phyloP scores from a whole-genome alignment of 106 monocot genomes.

The Ottelia alismoides region DNA sequence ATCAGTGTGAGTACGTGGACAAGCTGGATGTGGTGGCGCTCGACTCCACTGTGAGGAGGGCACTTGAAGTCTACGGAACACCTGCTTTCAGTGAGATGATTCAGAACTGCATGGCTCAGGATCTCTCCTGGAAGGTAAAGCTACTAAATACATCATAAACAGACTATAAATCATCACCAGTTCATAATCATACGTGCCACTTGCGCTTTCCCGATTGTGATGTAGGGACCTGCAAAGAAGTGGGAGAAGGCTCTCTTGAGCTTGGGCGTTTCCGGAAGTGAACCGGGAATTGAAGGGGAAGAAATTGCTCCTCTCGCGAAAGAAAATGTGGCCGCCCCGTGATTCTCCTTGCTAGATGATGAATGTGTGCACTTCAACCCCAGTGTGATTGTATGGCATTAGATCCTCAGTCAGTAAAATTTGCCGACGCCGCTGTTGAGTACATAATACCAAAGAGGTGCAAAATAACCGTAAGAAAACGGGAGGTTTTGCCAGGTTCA shows the following conservation, averaged over 20 bases:
- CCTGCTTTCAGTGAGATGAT: constrained; percentile 48
- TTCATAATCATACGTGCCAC: no score
- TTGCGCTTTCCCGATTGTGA: neutral
- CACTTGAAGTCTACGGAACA: constrained; percentile 43
- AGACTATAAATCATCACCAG: no score
- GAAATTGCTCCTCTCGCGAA: constrained; percentile 25
- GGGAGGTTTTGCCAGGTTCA: no score
- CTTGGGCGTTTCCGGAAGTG: constrained; percentile 8
- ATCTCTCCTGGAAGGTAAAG: constrained; percentile 93
- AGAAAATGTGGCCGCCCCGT: constrained; percentile 9
- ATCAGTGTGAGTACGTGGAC: constrained; percentile 62
- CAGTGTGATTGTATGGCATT: no score
- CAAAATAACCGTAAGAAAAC: no score
- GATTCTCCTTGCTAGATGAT: no score
- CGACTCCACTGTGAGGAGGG: constrained; percentile 37
- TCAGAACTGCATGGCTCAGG: constrained; percentile 84
- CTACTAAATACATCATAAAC: no score
- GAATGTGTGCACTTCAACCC: no score
- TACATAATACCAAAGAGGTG: no score
- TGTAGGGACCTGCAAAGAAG: constrained; percentile 70
- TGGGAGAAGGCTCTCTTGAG: constrained; percentile 60
- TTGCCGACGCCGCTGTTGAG: no score
- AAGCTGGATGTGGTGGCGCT: constrained; percentile 41
- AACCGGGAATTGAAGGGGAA: constrained; percentile 30
- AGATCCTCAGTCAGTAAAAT: no score